A percentile compares a stretch with the other conserved stretches of the same genome.
Conservation (phyloP, 139 green algal genomes). For the Axilococcus clingmanii region DNA sequence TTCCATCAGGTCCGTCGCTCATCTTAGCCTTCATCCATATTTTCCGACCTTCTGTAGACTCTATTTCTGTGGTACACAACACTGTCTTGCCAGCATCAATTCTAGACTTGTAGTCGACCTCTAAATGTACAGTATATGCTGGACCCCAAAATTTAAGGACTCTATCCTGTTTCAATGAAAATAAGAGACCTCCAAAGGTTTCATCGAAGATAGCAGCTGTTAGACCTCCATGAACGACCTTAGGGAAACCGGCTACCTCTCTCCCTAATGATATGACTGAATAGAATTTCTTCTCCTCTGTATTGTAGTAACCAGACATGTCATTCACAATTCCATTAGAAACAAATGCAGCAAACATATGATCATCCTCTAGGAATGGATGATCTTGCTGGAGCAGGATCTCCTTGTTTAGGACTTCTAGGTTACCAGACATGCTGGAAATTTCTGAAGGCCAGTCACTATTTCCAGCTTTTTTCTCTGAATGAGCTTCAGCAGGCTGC, state of each 20-base stretch:
- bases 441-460: constrained; percentile 3
- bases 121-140: constrained; percentile 43
- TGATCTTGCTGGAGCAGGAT: constrained; percentile 22
- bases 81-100: constrained; percentile 36
- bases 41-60: constrained; percentile 60
- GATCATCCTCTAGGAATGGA: constrained; percentile 27
- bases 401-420: constrained; percentile 15
- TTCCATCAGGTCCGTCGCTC: constrained; percentile 30
- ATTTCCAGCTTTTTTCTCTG: not conserved
- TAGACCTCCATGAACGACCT: constrained; percentile 57
- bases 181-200: constrained; percentile 45
- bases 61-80: constrained; percentile 51
- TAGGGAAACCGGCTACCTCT: constrained; percentile 11
- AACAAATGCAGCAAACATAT: constrained; percentile 39
- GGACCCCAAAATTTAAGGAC: constrained; percentile 12
- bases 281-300: constrained; percentile 10
- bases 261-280: constrained; percentile 5
- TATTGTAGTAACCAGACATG: constrained; percentile 43
- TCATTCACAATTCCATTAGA: constrained; percentile 38
- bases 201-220: constrained; percentile 75
- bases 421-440: not conserved
- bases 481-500: not conserved
- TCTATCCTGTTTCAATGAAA: constrained; percentile 24
- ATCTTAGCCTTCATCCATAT: constrained; percentile 56
- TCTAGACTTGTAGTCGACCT: constrained; percentile 58